A percentile compares a stretch with the other conserved stretches of the same genome.
These are phyloP conservation scores for Epichloe sibirici DNA, from an alignment of 2,329 filamentous ascomycete species.

Conservation along the genomic window DNA sequence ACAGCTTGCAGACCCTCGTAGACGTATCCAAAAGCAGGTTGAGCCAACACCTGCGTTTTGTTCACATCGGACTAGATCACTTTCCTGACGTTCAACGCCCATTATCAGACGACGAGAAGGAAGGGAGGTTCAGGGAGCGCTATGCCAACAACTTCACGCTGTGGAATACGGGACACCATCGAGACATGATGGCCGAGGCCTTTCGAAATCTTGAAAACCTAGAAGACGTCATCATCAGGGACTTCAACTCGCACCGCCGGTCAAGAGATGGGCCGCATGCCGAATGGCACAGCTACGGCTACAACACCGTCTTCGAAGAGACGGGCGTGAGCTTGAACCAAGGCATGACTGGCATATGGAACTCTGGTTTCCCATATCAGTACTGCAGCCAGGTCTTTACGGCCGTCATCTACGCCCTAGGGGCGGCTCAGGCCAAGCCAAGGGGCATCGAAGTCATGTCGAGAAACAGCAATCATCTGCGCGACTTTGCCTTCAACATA, in stretches of 20 bases:
- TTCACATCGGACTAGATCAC: conserved; percentile 22
- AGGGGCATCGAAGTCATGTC: conserved; percentile 37
- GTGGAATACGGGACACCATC: conserved; percentile 31
- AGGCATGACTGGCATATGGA: conserved; percentile 3
- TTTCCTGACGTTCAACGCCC: conserved; percentile 9
- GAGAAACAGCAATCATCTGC: conserved; percentile 18
- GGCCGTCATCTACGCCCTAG: conserved; percentile 30
- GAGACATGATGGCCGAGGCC: conserved; percentile 43
- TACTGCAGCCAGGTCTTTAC: conserved; percentile 26
- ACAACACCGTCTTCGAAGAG: conserved; percentile 23
- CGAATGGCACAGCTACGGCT: conserved; percentile 45
- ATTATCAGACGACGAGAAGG: conserved; percentile 5
- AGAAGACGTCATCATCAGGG: conserved; percentile 43
- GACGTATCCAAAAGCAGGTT: conserved; percentile 38
- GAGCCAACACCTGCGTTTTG: conserved; percentile 22
- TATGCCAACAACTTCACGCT: conserved; percentile 18
- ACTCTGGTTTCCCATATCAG: conserved; percentile 1
- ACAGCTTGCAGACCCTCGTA: conserved; percentile 42
- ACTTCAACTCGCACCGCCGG: conserved; percentile 40
- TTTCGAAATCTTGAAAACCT: conserved; percentile 43
- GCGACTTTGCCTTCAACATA: conserved; percentile 33
- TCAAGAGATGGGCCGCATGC: conserved; percentile 31
- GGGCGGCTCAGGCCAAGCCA: conserved; percentile 23
- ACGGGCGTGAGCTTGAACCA: conserved; percentile 17
- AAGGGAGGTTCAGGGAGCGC: conserved; percentile 10